Evolutionary conservation across 2,329 filamentous ascomycete species (phyloP).

Genomic region (Diaporthe velutina): DNA sequence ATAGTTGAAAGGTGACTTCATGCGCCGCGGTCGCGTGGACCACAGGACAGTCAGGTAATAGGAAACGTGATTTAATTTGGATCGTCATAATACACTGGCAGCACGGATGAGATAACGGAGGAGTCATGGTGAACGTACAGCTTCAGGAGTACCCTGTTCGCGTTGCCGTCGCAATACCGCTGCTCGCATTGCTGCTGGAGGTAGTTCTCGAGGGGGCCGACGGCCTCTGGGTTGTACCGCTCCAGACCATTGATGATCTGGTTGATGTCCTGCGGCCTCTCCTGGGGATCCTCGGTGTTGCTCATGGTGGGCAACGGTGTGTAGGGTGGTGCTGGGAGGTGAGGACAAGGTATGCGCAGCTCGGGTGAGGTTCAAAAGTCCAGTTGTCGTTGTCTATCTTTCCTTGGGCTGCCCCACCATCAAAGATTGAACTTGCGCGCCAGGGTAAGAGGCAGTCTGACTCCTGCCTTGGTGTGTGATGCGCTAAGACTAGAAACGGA

Average conservation of each 20-base stretch:
- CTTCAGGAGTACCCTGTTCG: conserved; percentile 95
- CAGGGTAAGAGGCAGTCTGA: not conserved
- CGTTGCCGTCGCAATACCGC: conserved; percentile 94
- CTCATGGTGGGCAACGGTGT: conserved; percentile 60
- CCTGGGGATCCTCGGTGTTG: conserved; percentile 86
- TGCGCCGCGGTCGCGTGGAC: conserved; percentile 67
- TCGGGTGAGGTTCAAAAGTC: conserved; percentile 15
- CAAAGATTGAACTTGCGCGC: conserved; percentile 9
- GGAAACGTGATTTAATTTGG: conserved; percentile 84
- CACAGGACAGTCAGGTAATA: conserved; percentile 88
- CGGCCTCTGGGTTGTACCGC: conserved; percentile 98
- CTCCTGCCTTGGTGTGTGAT: conserved; percentile 32
- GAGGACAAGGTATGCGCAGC: not conserved
- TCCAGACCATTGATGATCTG: conserved; percentile 96
- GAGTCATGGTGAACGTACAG: conserved; percentile 76
- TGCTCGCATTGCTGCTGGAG: conserved; percentile 94
- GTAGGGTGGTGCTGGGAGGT: conserved; percentile 39
- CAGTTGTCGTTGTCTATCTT: conserved; percentile 23
- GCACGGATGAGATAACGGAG: conserved; percentile 38
- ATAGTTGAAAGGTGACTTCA: conserved; percentile 84
- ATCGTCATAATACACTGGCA: conserved; percentile 74
- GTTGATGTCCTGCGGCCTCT: conserved; percentile 92
- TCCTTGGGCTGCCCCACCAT: conserved; percentile 30
- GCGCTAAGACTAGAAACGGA: not conserved
- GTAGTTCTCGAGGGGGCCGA: conserved; percentile 93